Conservation (phyloP, 225 moss, liverwort and hornwort species). For the Sphagnum contortum region DNA sequence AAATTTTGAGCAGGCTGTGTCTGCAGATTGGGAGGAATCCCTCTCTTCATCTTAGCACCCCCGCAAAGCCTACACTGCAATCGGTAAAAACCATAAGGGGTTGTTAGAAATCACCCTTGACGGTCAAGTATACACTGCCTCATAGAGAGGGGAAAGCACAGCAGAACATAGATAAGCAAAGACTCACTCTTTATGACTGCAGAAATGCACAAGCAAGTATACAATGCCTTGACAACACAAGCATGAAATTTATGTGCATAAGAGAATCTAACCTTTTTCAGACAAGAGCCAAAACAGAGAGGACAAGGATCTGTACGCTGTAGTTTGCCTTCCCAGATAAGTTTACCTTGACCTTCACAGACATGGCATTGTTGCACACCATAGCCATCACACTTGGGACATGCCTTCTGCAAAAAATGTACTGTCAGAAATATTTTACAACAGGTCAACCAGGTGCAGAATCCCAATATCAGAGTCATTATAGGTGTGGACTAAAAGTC, state of each 20-base stretch:
- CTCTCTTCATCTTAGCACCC: slow-evolving; percentile 56
- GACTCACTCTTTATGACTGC: background rate
- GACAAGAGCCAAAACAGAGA: slow-evolving; percentile 64
- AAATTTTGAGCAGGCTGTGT: too few relatives aligned
- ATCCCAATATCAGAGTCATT: background rate
- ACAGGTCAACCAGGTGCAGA: background rate
- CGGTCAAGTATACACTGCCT: background rate
- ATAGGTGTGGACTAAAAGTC: background rate
- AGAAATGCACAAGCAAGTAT: too few relatives aligned
- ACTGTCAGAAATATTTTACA: background rate
- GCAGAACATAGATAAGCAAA: background rate
- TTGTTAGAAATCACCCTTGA: background rate
- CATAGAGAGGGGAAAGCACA: too few relatives aligned
- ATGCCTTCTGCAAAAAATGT: slow-evolving; percentile 41
- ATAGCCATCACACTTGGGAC: slow-evolving; percentile 72
- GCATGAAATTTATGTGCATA: background rate
- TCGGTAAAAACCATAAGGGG: background rate
- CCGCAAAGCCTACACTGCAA: slow-evolving; percentile 66
- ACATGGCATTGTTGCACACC: slow-evolving; percentile 77
- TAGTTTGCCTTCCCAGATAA: slow-evolving; percentile 78
- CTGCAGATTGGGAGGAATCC: slow-evolving; percentile 20
- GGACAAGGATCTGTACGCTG: slow-evolving; percentile 55
- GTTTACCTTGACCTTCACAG: slow-evolving; percentile 54
- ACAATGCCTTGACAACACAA: background rate
- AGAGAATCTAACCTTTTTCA: slow-evolving; percentile 50